Percentiles rank a stretch among this genome's conserved stretches.
These are phyloP conservation scores for Trypanosoma theileri DNA, from an alignment of 208 protist species.

Conservation along the genomic window DNA sequence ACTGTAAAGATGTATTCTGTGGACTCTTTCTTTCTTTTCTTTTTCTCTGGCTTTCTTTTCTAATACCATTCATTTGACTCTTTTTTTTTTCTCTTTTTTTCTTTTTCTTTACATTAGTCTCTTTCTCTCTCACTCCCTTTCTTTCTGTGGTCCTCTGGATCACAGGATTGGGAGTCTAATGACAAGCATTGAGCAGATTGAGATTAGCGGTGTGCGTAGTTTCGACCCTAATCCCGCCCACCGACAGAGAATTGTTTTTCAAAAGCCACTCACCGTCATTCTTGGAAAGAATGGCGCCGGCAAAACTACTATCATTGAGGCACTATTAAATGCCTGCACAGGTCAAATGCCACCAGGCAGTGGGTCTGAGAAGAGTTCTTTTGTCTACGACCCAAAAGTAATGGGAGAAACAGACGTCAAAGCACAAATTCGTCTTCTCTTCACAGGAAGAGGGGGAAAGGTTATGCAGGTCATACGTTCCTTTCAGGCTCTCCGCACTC, in stretches of 20 bases:
- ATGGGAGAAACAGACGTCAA: slow-evolving; percentile 95
- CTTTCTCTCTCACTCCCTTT: slow-evolving; percentile 9
- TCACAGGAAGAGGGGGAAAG: slow-evolving; percentile 81
- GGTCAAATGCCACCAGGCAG: slow-evolving; percentile 96
- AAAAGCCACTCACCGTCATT: slow-evolving; percentile 98
- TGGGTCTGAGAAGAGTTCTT: slow-evolving; percentile 90
- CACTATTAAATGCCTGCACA: slow-evolving; percentile 96
- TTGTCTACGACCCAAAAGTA: slow-evolving; percentile 98
- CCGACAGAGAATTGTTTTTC: slow-evolving; percentile 94
- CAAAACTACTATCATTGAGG: slow-evolving; percentile 99
- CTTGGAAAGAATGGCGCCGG: slow-evolving; percentile 97
- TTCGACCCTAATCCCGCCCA: slow-evolving; percentile 91
- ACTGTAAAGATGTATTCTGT: too few species aligned
- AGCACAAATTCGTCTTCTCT: slow-evolving; percentile 96
- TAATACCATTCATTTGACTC: too few species aligned
- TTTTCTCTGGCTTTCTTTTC: too few species aligned
- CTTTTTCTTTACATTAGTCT: too few species aligned
- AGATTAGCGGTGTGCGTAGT: slow-evolving; percentile 96
- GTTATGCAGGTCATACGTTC: slow-evolving; percentile 91
- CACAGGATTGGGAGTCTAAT: slow-evolving; percentile 42
- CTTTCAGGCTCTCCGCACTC: slow-evolving; percentile 89
- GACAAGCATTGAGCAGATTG: slow-evolving; percentile 97
- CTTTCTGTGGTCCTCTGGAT: not conserved
- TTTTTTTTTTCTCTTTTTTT: too few species aligned
- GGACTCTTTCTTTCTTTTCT: too few species aligned